phyloP scores from a whole-genome alignment of 495 filamentous ascomycete species.

The Halenospora varia region DNA sequence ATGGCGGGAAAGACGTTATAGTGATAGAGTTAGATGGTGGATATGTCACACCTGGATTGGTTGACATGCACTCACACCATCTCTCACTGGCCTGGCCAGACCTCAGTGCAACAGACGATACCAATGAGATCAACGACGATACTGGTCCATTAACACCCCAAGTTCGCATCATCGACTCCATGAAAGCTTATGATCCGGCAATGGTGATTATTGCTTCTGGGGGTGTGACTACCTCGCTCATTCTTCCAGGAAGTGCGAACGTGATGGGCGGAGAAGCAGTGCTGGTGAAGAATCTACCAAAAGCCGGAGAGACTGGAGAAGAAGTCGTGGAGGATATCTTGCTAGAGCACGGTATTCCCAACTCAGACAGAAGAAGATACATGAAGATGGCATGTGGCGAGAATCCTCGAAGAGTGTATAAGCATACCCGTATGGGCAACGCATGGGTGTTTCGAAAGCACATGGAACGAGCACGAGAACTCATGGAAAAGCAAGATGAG shows the following conservation, averaged over 20 bases:
- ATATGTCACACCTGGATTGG: conserved; percentile 58
- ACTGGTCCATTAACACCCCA: conserved; percentile 48
- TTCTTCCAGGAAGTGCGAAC: conserved; percentile 61
- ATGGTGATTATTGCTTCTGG: conserved; percentile 60
- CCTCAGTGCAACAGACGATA: conserved; percentile 40
- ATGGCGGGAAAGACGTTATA: background rate
- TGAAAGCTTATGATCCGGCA: conserved; percentile 49
- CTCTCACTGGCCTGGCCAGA: conserved; percentile 38
- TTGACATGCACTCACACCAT: conserved; percentile 67
- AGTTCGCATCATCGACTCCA: conserved; percentile 53
- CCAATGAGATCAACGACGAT: conserved; percentile 46
- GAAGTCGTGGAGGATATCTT: conserved; percentile 48
- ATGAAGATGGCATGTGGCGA: conserved; percentile 74
- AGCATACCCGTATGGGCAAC: conserved; percentile 49
- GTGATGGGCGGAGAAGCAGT: conserved; percentile 66
- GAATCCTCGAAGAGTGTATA: conserved; percentile 56
- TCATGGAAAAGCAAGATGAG: conserved; percentile 51
- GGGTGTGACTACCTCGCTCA: conserved; percentile 62
- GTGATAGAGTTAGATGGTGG: conserved; percentile 51
- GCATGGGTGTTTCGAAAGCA: conserved; percentile 61
- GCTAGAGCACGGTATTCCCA: conserved; percentile 38
- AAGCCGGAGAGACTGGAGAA: conserved; percentile 41
- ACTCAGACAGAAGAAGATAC: conserved; percentile 40
- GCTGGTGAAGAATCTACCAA: conserved; percentile 57
- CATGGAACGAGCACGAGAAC: conserved; percentile 50